Percentiles rank a stretch among this genome's conserved stretches.
phyloP scores from a whole-genome alignment of 2,329 filamentous ascomycete species.

The Fusarium phyllophilum region DNA sequence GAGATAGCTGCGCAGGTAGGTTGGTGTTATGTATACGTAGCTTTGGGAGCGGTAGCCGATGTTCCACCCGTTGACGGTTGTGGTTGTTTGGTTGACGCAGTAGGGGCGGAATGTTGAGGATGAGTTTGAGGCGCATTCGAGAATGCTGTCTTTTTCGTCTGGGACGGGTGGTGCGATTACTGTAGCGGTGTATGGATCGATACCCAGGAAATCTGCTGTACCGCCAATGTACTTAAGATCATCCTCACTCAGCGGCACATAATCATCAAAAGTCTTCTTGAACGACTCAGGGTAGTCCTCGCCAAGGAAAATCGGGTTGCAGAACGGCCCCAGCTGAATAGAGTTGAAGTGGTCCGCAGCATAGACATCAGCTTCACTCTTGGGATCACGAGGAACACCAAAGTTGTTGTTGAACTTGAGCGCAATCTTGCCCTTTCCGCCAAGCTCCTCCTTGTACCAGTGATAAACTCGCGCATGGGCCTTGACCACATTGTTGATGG shows the following conservation, averaged over 20 bases:
- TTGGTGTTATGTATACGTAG: slow-evolving; percentile 68
- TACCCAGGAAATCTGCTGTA: slow-evolving; percentile 65
- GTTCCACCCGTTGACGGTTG: slow-evolving; percentile 63
- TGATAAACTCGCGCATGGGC: slow-evolving; percentile 61
- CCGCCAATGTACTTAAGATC: slow-evolving; percentile 61
- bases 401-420: slow-evolving; percentile 63
- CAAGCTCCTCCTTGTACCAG: slow-evolving; percentile 65
- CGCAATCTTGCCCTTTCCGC: slow-evolving; percentile 60
- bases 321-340: slow-evolving; percentile 60
- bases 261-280: slow-evolving; percentile 56
- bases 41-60: slow-evolving; percentile 66
- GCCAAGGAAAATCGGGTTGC: slow-evolving; percentile 64
- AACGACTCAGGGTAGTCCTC: slow-evolving; percentile 60
- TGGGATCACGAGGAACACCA: slow-evolving; percentile 56
- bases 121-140: slow-evolving; percentile 58
- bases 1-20: slow-evolving; percentile 65
- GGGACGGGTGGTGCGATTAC: slow-evolving; percentile 59
- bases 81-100: slow-evolving; percentile 61
- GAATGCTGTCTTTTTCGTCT: slow-evolving; percentile 52
- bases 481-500: slow-evolving; percentile 55
- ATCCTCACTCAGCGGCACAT: slow-evolving; percentile 57
- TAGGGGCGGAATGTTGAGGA: slow-evolving; percentile 59
- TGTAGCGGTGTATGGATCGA: slow-evolving; percentile 68
- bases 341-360: slow-evolving; percentile 59
- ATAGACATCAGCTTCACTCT: slow-evolving; percentile 54